phyloP scores from a whole-genome alignment of 441 rosid genomes.

The Capsella rubella region DNA sequence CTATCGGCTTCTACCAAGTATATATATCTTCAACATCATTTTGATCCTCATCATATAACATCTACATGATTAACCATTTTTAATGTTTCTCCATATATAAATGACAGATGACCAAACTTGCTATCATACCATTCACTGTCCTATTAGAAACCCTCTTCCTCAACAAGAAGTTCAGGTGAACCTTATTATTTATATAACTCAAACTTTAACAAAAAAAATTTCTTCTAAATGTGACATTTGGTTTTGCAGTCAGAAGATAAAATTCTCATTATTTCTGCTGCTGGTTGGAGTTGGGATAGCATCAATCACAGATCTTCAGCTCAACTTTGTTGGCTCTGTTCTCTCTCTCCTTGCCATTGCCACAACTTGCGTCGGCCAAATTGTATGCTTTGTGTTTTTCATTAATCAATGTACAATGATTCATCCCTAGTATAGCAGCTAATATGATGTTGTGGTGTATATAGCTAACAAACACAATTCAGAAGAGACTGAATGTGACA shows the following conservation, averaged over 20 bases:
- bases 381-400: conserved; percentile 56
- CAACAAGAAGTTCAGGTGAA: conserved; percentile 89
- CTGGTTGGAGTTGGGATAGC: conserved; percentile 94
- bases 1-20: conserved; percentile 97
- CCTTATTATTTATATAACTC: neutral
- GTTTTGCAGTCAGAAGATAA: conserved; percentile 80
- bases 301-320: conserved; percentile 97
- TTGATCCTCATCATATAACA: neutral
- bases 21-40: neutral
- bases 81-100: conserved; percentile 22
- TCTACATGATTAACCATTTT: conserved; percentile 4
- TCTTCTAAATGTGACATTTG: conserved; percentile 8
- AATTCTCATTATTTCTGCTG: conserved; percentile 67
- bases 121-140: conserved; percentile 97
- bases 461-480: conserved; percentile 91
- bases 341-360: conserved; percentile 83
- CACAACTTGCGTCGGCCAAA: conserved; percentile 96
- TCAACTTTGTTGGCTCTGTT: conserved; percentile 77
- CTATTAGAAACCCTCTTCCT: conserved; percentile 87
- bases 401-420: neutral
- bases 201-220: too few relatives aligned
- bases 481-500: conserved; percentile 88
- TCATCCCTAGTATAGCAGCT: neutral
- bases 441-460: conserved; percentile 39
- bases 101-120: conserved; percentile 95